A percentile compares a stretch with the other conserved stretches of the same genome.
Evolutionary conservation across 306 rosid genomes (phyloP).

Genomic region (Inga laurina): DNA sequence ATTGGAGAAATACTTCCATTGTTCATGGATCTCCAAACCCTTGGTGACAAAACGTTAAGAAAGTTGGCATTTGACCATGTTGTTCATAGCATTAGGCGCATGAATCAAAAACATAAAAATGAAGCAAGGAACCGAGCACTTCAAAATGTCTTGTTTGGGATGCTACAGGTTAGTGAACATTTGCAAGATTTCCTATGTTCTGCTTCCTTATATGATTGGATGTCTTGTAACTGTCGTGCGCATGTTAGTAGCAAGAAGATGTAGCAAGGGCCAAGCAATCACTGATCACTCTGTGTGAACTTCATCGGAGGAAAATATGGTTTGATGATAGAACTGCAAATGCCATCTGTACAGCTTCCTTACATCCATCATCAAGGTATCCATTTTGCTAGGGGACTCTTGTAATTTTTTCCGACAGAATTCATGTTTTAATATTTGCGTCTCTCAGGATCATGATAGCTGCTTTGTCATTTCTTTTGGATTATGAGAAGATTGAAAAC

Average conservation of each 20-base stretch:
- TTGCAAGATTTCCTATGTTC: background rate
- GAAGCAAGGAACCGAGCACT: slow-evolving; percentile 76
- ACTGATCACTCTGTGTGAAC: slow-evolving; percentile 69
- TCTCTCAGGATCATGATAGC: slow-evolving; percentile 86
- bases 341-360: slow-evolving; percentile 80
- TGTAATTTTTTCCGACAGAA: background rate
- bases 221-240: slow-evolving; percentile 1
- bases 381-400: slow-evolving; percentile 2
- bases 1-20: slow-evolving; percentile 58
- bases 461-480: slow-evolving; percentile 71
- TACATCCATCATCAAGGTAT: slow-evolving; percentile 82
- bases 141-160: slow-evolving; percentile 66
- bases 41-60: slow-evolving; percentile 58
- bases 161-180: slow-evolving; percentile 61
- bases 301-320: slow-evolving; percentile 81
- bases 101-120: slow-evolving; percentile 79
- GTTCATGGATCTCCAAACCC: slow-evolving; percentile 86
- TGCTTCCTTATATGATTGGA: background rate
- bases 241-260: slow-evolving; percentile 64
- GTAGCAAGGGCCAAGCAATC: slow-evolving; percentile 74
- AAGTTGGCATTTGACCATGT: slow-evolving; percentile 67
- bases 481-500: slow-evolving; percentile 82
- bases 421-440: slow-evolving; percentile 14
- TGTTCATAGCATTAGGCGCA: slow-evolving; percentile 68
- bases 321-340: slow-evolving; percentile 88